Evolutionary conservation across 345 rosid genomes (phyloP).

Genomic region (Euphorbia pulcherrima): DNA sequence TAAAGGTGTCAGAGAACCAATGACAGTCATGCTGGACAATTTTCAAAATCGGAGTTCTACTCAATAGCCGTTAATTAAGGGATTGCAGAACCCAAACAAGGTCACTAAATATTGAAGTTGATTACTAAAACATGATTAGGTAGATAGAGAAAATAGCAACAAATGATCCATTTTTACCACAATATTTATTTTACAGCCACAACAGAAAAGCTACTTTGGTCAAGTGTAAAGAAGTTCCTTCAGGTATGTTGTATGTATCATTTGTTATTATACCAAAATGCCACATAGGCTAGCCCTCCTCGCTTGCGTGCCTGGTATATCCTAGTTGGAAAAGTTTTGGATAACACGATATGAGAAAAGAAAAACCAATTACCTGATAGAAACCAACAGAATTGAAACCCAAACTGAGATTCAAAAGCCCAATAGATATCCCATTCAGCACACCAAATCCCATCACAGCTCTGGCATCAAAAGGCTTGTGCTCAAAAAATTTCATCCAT

Average conservation of each 20-base stretch:
- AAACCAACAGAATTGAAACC: conserved; percentile 99
- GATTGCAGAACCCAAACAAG: not conserved
- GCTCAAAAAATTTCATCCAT: conserved; percentile 96
- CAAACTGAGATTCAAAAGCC: conserved; percentile 93
- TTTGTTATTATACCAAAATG: not conserved
- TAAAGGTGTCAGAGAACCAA: too few relatives aligned
- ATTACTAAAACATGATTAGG: not conserved
- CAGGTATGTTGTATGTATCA: not conserved
- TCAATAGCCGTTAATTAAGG: not conserved
- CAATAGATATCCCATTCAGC: conserved; percentile 93
- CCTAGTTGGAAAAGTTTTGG: not conserved
- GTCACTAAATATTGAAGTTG: not conserved
- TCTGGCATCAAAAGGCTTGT: conserved; percentile 98
- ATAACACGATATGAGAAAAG: conserved; percentile 13
- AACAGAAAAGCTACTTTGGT: not conserved
- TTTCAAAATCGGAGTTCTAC: not conserved
- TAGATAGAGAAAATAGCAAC: not conserved
- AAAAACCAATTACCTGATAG: conserved; percentile 67
- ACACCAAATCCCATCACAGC: conserved; percentile 99
- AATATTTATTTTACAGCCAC: not conserved
- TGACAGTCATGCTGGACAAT: not conserved
- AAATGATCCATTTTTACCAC: not conserved
- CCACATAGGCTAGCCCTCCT: too few relatives aligned
- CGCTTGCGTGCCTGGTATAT: not conserved
- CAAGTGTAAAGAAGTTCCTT: not conserved